Base-by-base conservation (phyloP, 1,284 basidiomycete species). In the Rhodotorula sp. region DNA sequence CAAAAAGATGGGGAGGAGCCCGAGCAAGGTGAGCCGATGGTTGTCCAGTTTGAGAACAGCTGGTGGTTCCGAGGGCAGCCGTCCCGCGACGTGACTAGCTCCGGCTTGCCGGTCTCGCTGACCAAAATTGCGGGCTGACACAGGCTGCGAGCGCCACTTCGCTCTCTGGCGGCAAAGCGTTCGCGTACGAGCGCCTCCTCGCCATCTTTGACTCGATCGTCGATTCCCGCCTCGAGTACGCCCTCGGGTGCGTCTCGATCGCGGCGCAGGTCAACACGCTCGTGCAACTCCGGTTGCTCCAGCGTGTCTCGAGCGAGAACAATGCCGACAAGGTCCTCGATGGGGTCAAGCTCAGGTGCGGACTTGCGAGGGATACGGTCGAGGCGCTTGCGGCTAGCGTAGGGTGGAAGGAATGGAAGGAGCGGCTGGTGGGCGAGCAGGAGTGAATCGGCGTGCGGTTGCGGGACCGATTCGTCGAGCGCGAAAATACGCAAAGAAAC, bases 191-290 rank as follows among this genome's bases (percentile, higher is more conserved):
- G 57, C 61, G 75, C 23, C 47, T 76, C 18, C 19, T 76, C 28
- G 75, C 73, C 19, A 75, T 76, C 38, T 75, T 69, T 34, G 71
- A 76, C 47, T 47, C 69, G 8, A 69, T 76, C 57, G 47, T 73
- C 23, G 68, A 69, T 47, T 61, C 61, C 10, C 57, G 61, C 15
- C 62, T 64, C 26, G 64, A 70, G 48, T 65, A 62, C 19, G 45
- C 67, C 18, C 55, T 68, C 26, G 68, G 67, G 0, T 60, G 52
- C 3, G 52, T 59, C 5, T 45, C 69, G 16, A 55, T 75, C n/a
- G 55, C 58, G 16, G 58, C 43, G 19, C 67, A 73, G 64, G 66
- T 76, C 28, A 65, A 68, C 38, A 69, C 70, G 8, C 61, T 76
- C 55, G 60, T 76, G 60, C 50, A 61, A 21, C 64, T 76, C 19